These are phyloP conservation scores for Chlamydomonas asymmetrica DNA, from an alignment of 139 green algal species.

Conservation along the genomic window DNA sequence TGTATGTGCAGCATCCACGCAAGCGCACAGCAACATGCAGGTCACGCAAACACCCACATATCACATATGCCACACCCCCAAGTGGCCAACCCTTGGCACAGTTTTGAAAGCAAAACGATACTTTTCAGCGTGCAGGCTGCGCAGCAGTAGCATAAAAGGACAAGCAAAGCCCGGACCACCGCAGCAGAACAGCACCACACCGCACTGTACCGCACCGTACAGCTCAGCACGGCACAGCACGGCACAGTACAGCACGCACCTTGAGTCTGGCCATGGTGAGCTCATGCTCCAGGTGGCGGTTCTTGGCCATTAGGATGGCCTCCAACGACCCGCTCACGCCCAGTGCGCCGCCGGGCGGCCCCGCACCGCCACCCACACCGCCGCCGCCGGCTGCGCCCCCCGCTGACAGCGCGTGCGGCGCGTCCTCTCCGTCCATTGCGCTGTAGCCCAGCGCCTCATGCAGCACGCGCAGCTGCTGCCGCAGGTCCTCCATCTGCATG, in stretches of 20 bases:
- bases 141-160: too few relatives aligned
- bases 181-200: too few relatives aligned
- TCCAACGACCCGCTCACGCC: constrained; percentile 61
- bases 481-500: constrained; percentile 69
- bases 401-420: constrained; percentile 5
- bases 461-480: constrained; percentile 67
- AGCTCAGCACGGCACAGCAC: not conserved
- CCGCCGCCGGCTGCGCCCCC: not conserved
- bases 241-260: constrained; percentile 9
- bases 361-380: not conserved
- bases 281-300: constrained; percentile 87
- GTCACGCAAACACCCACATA: not conserved
- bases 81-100: too few relatives aligned
- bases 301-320: constrained; percentile 81
- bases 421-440: constrained; percentile 52
- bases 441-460: constrained; percentile 81
- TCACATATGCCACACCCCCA: too few relatives aligned
- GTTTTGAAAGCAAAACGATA: too few relatives aligned
- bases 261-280: constrained; percentile 74
- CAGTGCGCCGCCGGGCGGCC: not conserved
- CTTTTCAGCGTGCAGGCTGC: too few relatives aligned
- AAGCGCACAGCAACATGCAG: not conserved
- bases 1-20: too few relatives aligned
- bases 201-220: not conserved
- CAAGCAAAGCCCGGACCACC: too few relatives aligned